Evolutionary conservation across 331 rosid species (phyloP), one percentile per base, ranked within the genome.

Genomic region (Dryas integrifolia): DNA sequence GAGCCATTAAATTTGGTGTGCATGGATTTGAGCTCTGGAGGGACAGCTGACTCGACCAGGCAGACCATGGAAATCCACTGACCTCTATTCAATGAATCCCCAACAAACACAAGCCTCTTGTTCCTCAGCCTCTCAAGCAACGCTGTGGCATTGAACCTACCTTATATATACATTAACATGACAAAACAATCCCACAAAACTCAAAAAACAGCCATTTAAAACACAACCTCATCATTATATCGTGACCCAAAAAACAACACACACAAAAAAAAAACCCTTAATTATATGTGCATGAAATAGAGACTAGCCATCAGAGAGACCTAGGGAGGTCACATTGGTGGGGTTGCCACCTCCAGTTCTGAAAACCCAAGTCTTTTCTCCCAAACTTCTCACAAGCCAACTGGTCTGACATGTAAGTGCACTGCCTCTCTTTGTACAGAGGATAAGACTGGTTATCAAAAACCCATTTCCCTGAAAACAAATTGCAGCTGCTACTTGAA

Each of bases 31-130:
- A 82, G 77, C 5, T 66, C 15, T 18, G 82, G 51, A 18, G 87
- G 78, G 9, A 88, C 8, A 4, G 61, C 68, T 26, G 91, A 83
- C 16, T 88, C 88, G 6, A 89, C 72, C 59, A 94, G 87, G 70
- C 98, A 94, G 51, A 91, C 87, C 96, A 94, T 88, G 7, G 98
- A 94, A 77, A 89, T 89, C 98, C 98, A 94, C 81, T 91, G 97
- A 56, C 96, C 96, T 77, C 96, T 83, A 60, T 84, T 91, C 70
- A 94, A 83, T 9, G 98, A 94, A 79, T 94, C 98, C 48, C 98
- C 97, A 46, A 89, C 97, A 72, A 86, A 94, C 72, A 91, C 77
- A 72, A 94, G 86, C 81, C 97, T 88, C 89, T 86, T 89, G 87
- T 91, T 88, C 88, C 96, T 86, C 69, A 91, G 81, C 82, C 84